Base-by-base conservation (phyloP, 2,329 filamentous ascomycete genomes). In the Monilinia vaccinii-corymbosi region DNA sequence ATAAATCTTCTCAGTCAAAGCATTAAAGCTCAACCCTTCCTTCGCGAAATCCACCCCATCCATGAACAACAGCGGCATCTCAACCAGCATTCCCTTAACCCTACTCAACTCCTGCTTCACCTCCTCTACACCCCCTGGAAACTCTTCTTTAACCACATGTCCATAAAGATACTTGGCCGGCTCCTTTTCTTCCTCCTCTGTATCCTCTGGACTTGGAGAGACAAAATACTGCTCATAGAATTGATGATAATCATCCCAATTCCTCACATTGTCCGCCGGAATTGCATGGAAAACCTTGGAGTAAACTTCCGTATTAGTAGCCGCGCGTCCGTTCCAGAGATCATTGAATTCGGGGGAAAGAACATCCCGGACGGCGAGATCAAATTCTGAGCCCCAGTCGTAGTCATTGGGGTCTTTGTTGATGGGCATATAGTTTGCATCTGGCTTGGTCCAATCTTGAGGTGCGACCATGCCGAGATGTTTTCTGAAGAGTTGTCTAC, bases 41-140 rank as follows among this genome's bases (percentile, higher is more conserved):
- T 91, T 86, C 4, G 92, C 93, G 72, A 97, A 86, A 72, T 97
- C 91, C 10, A 83, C 81, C 38, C 91, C 88, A 68, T 87, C 86
- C 72, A 96, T 76, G 77, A 97, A 97, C 65, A 90, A 78, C 67
- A 97, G 77, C 32, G 91, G 91, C 92, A 97, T 97, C 78, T 96
- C 89, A 9, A 97, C 87, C 49, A 91, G 74, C 10, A 81, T 88
- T 2, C 88, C 88, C 62, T 84, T 81, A 44, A 92, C 78, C 58
- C 82, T 79, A 59, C 79, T 78, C 58, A 92, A 75, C 75, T 84
- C 81, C 55, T 86, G 82, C 75, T 90, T 91, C 61, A 91, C 78
- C 71, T 89, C 85, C n/a, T 76, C 76, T 48, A 86, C 84, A 9
- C 92, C 89, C 64, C 86, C 82, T 0, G 81, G 78, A 73, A 96